These are phyloP conservation scores for Gossypium raimondii DNA, from an alignment of 345 rosid genomes.

Conservation along the genomic window DNA sequence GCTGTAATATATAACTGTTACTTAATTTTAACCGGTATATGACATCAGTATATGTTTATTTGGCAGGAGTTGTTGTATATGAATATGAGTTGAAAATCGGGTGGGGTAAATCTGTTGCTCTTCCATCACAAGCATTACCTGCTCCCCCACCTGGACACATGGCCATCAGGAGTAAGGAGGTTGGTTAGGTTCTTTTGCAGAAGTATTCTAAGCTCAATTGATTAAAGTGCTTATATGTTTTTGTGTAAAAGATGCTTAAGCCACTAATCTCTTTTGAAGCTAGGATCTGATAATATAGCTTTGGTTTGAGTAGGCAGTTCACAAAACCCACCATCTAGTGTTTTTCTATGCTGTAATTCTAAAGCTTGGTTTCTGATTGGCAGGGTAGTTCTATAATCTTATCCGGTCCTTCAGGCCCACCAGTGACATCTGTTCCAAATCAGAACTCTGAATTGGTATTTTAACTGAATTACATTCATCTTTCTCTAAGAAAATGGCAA, in stretches of 20 bases:
- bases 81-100: slow-evolving; percentile 98
- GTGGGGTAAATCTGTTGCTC: slow-evolving; percentile 99
- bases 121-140: slow-evolving; percentile 97
- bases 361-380: slow-evolving; percentile 28
- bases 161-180: slow-evolving; percentile 99
- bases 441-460: slow-evolving; percentile 81
- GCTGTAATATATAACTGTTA: not conserved
- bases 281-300: not conserved
- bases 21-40: not conserved
- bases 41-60: slow-evolving; percentile 16
- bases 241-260: not conserved
- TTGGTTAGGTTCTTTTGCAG: slow-evolving; percentile 29
- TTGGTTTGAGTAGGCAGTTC: slow-evolving; percentile 3
- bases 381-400: slow-evolving; percentile 90
- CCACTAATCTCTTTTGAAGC: slow-evolving; percentile 3
- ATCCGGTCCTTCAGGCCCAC: slow-evolving; percentile 98
- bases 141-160: slow-evolving; percentile 99
- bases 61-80: slow-evolving; percentile 83
- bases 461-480: not conserved
- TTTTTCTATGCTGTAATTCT: slow-evolving; percentile 17
- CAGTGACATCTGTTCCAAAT: slow-evolving; percentile 72
- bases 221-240: slow-evolving; percentile 1
- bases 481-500: not conserved
- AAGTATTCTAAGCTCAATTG: slow-evolving; percentile 2
- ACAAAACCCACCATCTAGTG: slow-evolving; percentile 3